These are phyloP conservation scores for Fusarium stilboides DNA, from an alignment of 2,329 filamentous ascomycete genomes.

Conservation along the genomic window DNA sequence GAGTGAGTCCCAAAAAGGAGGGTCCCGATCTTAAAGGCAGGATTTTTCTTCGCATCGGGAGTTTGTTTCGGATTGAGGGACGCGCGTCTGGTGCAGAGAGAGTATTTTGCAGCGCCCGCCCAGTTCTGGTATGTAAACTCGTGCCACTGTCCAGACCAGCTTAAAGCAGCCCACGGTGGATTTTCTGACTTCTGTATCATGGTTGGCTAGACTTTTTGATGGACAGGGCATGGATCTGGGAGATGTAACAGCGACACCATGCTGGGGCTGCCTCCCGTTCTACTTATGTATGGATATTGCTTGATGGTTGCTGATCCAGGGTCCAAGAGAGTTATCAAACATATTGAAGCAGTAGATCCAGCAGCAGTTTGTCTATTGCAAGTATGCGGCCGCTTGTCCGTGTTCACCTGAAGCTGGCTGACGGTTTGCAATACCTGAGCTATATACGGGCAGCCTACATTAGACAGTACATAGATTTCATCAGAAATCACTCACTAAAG, in stretches of 20 bases:
- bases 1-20: conserved; percentile 22
- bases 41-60: conserved; percentile 21
- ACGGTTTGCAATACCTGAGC: conserved; percentile 37
- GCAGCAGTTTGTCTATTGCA: conserved; percentile 9
- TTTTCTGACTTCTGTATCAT: conserved; percentile 12
- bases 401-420: conserved; percentile 47
- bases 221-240: conserved; percentile 21
- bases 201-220: conserved; percentile 24
- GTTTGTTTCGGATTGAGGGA: conserved; percentile 41
- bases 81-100: conserved; percentile 40
- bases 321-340: neutral
- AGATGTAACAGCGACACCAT: conserved; percentile 15
- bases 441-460: conserved; percentile 15
- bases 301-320: conserved; percentile 8
- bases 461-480: conserved; percentile 15
- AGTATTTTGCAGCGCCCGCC: conserved; percentile 32
- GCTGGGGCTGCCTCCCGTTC: neutral
- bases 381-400: conserved; percentile 25
- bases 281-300: neutral
- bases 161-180: conserved; percentile 7
- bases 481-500: neutral
- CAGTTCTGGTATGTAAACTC: conserved; percentile 45
- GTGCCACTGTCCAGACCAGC: conserved; percentile 35
- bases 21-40: conserved; percentile 17
- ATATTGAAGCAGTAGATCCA: neutral